A percentile compares a stretch with the other conserved stretches of the same genome.
Conservation (phyloP, 345 rosid species). For the Stellera chamaejasme region DNA sequence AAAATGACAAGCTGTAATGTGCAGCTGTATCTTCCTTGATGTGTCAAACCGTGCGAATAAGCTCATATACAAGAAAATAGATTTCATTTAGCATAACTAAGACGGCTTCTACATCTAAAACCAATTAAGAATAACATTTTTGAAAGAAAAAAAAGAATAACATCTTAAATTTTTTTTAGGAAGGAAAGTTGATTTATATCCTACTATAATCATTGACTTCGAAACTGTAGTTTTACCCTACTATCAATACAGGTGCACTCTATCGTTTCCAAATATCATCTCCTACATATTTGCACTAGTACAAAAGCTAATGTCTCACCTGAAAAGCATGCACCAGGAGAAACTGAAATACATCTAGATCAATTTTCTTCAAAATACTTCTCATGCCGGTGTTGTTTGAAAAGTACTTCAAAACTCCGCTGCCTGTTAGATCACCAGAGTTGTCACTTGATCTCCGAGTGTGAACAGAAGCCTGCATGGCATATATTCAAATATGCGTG, state of each 20-base stretch:
- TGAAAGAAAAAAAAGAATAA: background rate
- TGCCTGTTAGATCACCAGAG: slow-evolving; percentile 31
- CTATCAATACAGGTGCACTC: too few relatives aligned
- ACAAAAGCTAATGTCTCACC: slow-evolving; percentile 24
- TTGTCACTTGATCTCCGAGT: slow-evolving; percentile 49
- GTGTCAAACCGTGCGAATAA: too few relatives aligned
- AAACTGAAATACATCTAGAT: slow-evolving; percentile 45
- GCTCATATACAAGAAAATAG: too few relatives aligned
- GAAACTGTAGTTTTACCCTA: too few relatives aligned
- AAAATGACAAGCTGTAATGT: too few relatives aligned
- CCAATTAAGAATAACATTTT: background rate
- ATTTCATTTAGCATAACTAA: too few relatives aligned
- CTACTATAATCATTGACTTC: background rate
- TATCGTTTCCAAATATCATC: too few relatives aligned
- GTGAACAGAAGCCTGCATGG: slow-evolving; percentile 50
- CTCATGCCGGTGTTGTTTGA: slow-evolving; percentile 32
- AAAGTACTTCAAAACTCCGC: slow-evolving; percentile 49
- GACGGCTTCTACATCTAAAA: too few relatives aligned
- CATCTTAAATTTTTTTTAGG: too few relatives aligned
- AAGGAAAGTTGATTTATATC: background rate
- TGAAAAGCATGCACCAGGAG: slow-evolving; percentile 76
- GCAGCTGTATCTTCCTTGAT: too few relatives aligned
- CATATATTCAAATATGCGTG: background rate
- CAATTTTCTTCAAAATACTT: slow-evolving; percentile 49
- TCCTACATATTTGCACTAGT: too few relatives aligned